Percentiles rank a stretch among this genome's conserved stretches.
These are phyloP conservation scores for Rhynchosporium secalis DNA, from an alignment of 2,329 filamentous ascomycete species.

Conservation along the genomic window DNA sequence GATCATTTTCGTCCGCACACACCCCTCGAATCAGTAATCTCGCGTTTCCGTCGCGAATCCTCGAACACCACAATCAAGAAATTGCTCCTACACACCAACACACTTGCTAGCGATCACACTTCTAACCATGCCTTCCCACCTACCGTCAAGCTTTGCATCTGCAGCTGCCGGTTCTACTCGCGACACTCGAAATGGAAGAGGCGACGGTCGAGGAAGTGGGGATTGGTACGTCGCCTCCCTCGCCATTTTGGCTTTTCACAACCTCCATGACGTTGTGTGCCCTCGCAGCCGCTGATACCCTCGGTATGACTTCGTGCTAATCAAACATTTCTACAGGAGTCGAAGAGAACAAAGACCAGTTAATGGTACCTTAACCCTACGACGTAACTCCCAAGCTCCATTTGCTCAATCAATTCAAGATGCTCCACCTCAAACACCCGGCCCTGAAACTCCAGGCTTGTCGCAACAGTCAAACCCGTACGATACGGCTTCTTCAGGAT, in stretches of 20 bases:
- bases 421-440: conserved; percentile 29
- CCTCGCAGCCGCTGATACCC: too few relatives aligned
- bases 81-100: conserved; percentile 16
- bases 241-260: background rate
- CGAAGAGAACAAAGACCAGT: conserved; percentile 57
- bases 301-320: conserved; percentile 1
- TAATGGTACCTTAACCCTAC: conserved; percentile 65
- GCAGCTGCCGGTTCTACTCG: conserved; percentile 69
- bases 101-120: conserved; percentile 27
- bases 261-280: background rate
- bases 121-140: conserved; percentile 64
- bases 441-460: conserved; percentile 27
- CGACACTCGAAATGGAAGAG: conserved; percentile 59
- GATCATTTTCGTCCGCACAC: background rate
- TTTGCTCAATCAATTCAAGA: conserved; percentile 42
- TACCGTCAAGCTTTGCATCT: conserved; percentile 82
- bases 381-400: conserved; percentile 61
- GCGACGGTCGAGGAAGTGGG: conserved; percentile 59
- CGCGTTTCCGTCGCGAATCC: conserved; percentile 21
- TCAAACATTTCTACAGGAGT: conserved; percentile 46
- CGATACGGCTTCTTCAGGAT: conserved; percentile 43
- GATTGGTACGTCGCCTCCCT: conserved; percentile 64
- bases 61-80: conserved; percentile 13
- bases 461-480: conserved; percentile 36
- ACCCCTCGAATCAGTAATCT: conserved; percentile 1